Percentiles rank a stretch among this genome's conserved stretches.
Conservation (phyloP, 2,329 filamentous ascomycete genomes). For the Hypoxylon sp. region DNA sequence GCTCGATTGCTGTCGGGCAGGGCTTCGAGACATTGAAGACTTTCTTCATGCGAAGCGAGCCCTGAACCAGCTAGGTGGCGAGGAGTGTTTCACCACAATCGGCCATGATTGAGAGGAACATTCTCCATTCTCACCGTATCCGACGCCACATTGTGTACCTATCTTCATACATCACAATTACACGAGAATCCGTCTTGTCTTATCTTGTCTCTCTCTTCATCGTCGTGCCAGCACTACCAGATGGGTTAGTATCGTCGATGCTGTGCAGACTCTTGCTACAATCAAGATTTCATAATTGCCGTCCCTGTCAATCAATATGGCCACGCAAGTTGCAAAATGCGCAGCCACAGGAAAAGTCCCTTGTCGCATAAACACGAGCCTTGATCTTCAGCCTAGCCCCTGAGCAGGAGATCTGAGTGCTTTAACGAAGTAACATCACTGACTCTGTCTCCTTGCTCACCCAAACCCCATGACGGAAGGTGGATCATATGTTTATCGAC, state of each 20-base stretch:
- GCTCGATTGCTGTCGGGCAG: slow-evolving; percentile 32
- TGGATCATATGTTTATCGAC: slow-evolving; percentile 46
- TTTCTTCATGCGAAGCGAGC: slow-evolving; percentile 34
- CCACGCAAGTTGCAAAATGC: slow-evolving; percentile 15
- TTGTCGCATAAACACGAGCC: slow-evolving; percentile 42
- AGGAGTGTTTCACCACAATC: slow-evolving; percentile 41
- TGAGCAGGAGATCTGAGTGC: slow-evolving; percentile 39
- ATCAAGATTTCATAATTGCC: slow-evolving; percentile 21
- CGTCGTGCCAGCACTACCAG: slow-evolving; percentile 5
- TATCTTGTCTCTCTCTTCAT: slow-evolving; percentile 2
- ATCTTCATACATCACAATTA: slow-evolving; percentile 7
- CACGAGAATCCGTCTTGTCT: slow-evolving; percentile 2
- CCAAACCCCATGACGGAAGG: slow-evolving; percentile 36
- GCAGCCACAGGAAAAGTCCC: slow-evolving; percentile 28
- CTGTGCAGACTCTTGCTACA: slow-evolving; percentile 11
- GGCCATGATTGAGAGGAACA: slow-evolving; percentile 14
- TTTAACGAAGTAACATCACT: slow-evolving; percentile 44
- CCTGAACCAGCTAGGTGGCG: slow-evolving; percentile 21
- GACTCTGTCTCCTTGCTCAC: slow-evolving; percentile 45
- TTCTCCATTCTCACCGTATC: slow-evolving; percentile 16
- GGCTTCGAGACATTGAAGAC: slow-evolving; percentile 38
- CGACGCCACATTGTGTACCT: slow-evolving; percentile 16
- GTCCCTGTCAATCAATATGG: slow-evolving; percentile 2
- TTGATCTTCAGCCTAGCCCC: slow-evolving; percentile 38
- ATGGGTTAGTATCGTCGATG: slow-evolving; percentile 8